Evolutionary conservation across 163 green algal genomes (phyloP).

Genomic region (Coccomyxa subellipsoidea): DNA sequence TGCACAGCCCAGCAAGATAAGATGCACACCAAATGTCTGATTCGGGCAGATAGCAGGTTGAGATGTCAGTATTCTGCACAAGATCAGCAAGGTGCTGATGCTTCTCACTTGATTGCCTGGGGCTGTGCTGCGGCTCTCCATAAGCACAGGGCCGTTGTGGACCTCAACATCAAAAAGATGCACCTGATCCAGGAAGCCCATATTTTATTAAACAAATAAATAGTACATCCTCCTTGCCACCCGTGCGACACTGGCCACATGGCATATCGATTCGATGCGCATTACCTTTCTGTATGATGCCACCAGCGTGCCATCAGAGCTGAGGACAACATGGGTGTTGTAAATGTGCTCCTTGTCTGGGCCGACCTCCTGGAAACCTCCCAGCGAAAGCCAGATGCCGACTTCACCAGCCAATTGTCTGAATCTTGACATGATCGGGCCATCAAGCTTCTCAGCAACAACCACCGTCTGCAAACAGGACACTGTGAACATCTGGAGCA

Average conservation of each 20-base stretch:
- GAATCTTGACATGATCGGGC: conserved; percentile 75
- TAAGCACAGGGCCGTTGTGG: conserved; percentile 76
- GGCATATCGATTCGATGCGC: too few relatives aligned
- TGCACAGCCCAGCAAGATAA: conserved; percentile 14
- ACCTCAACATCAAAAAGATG: conserved; percentile 96
- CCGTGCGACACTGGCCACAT: too few relatives aligned
- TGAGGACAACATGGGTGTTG: conserved; percentile 89
- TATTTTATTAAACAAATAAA: not conserved
- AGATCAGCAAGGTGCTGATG: not conserved
- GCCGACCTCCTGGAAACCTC: conserved; percentile 76
- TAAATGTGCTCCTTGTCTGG: conserved; percentile 57
- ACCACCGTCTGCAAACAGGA: conserved; percentile 55
- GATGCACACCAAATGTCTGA: too few relatives aligned
- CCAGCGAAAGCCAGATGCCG: conserved; percentile 89
- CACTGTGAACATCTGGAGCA: not conserved
- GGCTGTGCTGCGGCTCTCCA: conserved; percentile 77
- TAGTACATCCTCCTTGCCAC: too few relatives aligned
- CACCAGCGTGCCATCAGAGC: conserved; percentile 47
- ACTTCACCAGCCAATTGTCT: conserved; percentile 56
- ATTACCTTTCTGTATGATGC: conserved; percentile 66
- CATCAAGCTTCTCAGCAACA: conserved; percentile 71
- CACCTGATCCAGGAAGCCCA: conserved; percentile 56
- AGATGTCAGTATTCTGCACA: not conserved
- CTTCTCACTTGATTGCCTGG: conserved; percentile 61
- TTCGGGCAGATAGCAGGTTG: too few relatives aligned